Evolutionary conservation across 306 rosid genomes (phyloP).

Genomic region (Glycine latifolia): DNA sequence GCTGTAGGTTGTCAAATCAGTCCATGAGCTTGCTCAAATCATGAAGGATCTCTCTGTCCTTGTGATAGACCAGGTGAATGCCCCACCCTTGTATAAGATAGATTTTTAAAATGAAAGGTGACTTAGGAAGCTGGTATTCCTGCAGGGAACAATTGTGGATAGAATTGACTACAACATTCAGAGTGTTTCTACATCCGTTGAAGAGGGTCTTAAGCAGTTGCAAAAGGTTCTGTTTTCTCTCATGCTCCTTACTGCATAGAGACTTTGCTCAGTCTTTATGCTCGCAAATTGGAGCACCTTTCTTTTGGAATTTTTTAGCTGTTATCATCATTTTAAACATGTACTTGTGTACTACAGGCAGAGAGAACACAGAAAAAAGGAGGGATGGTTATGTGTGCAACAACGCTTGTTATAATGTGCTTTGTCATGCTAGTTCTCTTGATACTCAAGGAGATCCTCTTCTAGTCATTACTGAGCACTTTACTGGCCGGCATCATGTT

Average conservation of each 20-base stretch:
- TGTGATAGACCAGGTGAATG: conserved; percentile 79
- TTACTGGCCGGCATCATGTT: conserved; percentile 25
- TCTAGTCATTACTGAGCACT: conserved; percentile 40
- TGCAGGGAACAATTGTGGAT: conserved; percentile 88
- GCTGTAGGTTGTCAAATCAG: conserved; percentile 72
- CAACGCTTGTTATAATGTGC: conserved; percentile 83
- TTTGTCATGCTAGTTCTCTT: conserved; percentile 72
- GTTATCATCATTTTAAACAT: conserved; percentile 25
- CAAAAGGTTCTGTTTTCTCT: conserved; percentile 64
- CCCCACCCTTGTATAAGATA: conserved; percentile 30
- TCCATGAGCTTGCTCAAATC: conserved; percentile 80
- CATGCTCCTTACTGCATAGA: background rate
- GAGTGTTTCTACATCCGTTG: conserved; percentile 69
- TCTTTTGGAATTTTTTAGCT: conserved; percentile 9
- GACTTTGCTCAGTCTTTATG: background rate
- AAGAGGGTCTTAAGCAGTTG: conserved; percentile 77
- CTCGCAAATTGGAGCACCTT: conserved; percentile 4
- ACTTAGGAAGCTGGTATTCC: conserved; percentile 48
- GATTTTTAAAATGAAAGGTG: conserved; percentile 42
- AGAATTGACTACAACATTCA: conserved; percentile 87
- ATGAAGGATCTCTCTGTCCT: conserved; percentile 86
- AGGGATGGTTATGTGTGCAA: conserved; percentile 81
- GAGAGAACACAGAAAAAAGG: conserved; percentile 80
- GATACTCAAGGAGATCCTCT: conserved; percentile 69
- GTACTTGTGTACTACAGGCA: conserved; percentile 65